Evolutionary conservation across 352 stramenopile species (phyloP).

Genomic region (Thalassiosira pacifica): DNA sequence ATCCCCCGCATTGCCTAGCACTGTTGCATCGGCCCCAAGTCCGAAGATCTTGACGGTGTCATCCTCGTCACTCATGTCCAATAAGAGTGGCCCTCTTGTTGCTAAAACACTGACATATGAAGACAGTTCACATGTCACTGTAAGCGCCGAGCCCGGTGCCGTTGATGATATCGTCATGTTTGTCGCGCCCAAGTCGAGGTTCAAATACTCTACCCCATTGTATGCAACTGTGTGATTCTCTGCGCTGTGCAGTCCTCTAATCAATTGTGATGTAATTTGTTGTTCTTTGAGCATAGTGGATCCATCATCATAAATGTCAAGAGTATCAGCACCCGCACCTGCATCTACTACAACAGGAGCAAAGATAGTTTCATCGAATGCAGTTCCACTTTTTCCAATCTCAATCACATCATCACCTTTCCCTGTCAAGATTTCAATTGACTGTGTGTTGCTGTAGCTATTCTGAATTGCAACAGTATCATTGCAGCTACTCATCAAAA

Average conservation of each 20-base stretch:
- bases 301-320: slow-evolving; percentile 2
- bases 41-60: slow-evolving; percentile 40
- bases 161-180: too few relatives aligned
- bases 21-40: background rate
- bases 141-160: too few relatives aligned
- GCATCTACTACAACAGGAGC: background rate
- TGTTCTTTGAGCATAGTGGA: background rate
- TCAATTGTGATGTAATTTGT: background rate
- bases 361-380: background rate
- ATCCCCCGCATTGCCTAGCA: slow-evolving; percentile 10
- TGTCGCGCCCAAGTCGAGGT: too few relatives aligned
- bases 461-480: background rate
- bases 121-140: too few relatives aligned
- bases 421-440: background rate
- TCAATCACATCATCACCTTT: background rate
- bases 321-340: background rate
- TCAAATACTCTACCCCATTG: background rate
- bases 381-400: background rate
- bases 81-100: too few relatives aligned
- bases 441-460: background rate
- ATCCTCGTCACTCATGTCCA: slow-evolving; percentile 3
- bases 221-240: background rate
- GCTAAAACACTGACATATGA: too few relatives aligned
- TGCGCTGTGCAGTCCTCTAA: background rate
- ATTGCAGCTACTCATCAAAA: background rate